Conservation (phyloP, 352 stramenopile genomes). For the Phytophthora pluvialis region DNA sequence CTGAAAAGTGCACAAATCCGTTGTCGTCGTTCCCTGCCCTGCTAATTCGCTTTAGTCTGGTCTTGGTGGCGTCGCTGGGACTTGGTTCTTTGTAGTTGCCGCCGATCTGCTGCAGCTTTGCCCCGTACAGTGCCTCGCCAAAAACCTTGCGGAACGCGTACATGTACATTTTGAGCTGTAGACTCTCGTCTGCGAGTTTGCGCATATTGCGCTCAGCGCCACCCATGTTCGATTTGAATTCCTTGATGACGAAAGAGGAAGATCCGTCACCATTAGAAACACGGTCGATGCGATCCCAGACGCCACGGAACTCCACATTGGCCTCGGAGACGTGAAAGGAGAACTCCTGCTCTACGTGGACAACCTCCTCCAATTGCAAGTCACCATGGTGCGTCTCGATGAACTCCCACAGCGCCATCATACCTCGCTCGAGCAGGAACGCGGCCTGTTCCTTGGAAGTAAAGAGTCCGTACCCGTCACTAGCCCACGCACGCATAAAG, state of each 20-base stretch:
- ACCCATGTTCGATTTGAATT: slow-evolving; percentile 88
- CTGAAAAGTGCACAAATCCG: slow-evolving; percentile 54
- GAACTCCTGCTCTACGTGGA: slow-evolving; percentile 73
- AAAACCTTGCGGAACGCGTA: slow-evolving; percentile 73
- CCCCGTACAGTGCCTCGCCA: slow-evolving; percentile 55
- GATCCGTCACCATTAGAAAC: slow-evolving; percentile 9
- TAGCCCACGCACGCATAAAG: slow-evolving; percentile 36
- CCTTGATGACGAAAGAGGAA: slow-evolving; percentile 59
- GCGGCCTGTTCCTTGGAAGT: slow-evolving; percentile 40
- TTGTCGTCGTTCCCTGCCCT: slow-evolving; percentile 19
- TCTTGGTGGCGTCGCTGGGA: slow-evolving; percentile 8
- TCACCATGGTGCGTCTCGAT: slow-evolving; percentile 43
- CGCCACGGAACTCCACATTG: slow-evolving; percentile 62
- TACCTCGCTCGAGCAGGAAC: slow-evolving; percentile 44
- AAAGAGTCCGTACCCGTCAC: slow-evolving; percentile 49
- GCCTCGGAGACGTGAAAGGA: slow-evolving; percentile 52
- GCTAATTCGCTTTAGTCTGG: slow-evolving; percentile 14
- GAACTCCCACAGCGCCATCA: slow-evolving; percentile 51
- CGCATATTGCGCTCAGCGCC: slow-evolving; percentile 54
- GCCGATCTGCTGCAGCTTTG: slow-evolving; percentile 68
- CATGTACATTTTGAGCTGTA: slow-evolving; percentile 88
- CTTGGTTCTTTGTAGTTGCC: slow-evolving; percentile 23
- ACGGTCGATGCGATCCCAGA: slow-evolving; percentile 83
- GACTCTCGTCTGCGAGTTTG: slow-evolving; percentile 62
- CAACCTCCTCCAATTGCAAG: slow-evolving; percentile 37